A percentile compares a stretch with the other conserved stretches of the same genome.
Evolutionary conservation across 73 alveolate genomes (phyloP).

Genomic region (Tetrahymena malaccensis): DNA sequence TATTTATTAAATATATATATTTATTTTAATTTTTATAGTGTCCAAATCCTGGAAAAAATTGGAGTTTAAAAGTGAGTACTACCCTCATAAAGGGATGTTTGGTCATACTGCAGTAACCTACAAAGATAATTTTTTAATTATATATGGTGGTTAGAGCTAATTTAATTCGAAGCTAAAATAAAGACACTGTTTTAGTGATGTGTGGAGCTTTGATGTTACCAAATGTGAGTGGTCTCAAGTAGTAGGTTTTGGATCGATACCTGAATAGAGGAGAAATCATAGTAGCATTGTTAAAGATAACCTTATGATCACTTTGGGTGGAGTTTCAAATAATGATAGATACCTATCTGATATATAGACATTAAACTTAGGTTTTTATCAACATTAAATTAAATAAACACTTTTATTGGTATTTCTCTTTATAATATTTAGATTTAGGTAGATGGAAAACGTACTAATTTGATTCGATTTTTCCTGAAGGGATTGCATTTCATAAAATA

Average conservation of each 20-base stretch:
- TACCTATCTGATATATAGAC: neutral
- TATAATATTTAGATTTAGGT: neutral
- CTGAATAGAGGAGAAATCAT: neutral
- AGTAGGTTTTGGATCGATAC: neutral
- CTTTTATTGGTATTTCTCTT: too few relatives aligned
- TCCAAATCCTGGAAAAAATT: neutral
- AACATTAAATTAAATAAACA: neutral
- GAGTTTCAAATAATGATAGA: neutral
- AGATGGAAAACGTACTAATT: neutral
- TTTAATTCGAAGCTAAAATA: neutral
- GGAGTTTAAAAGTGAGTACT: neutral
- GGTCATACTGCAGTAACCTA: neutral
- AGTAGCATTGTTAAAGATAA: neutral
- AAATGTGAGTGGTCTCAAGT: neutral
- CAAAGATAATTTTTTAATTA: neutral
- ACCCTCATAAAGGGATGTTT: neutral
- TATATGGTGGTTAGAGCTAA: neutral
- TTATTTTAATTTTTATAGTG: neutral
- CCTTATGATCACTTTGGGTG: neutral
- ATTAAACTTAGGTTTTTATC: neutral
- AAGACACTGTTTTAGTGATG: neutral
- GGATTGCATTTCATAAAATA: neutral
- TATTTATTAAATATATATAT: neutral
- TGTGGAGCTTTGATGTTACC: neutral
- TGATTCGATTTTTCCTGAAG: neutral